phyloP scores from a whole-genome alignment of 331 rosid species.

The Arachis monticola region DNA sequence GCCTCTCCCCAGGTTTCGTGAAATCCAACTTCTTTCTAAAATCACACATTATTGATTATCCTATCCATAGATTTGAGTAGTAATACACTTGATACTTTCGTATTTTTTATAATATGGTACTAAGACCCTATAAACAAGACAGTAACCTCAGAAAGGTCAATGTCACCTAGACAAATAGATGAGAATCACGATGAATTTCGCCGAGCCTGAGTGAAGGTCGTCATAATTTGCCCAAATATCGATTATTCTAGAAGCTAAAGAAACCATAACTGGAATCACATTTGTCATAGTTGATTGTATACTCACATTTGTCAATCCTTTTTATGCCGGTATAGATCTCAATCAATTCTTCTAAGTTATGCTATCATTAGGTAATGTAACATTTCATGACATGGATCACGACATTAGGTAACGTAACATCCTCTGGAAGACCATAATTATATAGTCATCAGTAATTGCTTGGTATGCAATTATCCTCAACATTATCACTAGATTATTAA shows the following conservation, averaged over 20 bases:
- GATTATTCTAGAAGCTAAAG: constrained; percentile 14
- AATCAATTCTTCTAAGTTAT: constrained; percentile 29
- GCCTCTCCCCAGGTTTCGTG: too few species aligned
- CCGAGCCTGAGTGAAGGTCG: background rate
- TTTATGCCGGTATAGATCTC: constrained; percentile 10
- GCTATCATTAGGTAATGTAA: constrained; percentile 2
- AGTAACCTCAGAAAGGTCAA: too few species aligned
- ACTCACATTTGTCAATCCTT: constrained; percentile 23
- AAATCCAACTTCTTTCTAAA: too few species aligned
- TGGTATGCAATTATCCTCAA: constrained; percentile 6
- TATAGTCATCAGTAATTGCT: background rate
- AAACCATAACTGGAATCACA: constrained; percentile 6
- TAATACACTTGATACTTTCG: too few species aligned
- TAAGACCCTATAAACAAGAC: too few species aligned
- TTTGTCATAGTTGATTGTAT: constrained; percentile 6
- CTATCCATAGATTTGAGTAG: too few species aligned
- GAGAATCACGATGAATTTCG: too few species aligned
- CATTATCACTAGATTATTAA: constrained; percentile 20
- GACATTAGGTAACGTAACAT: background rate
- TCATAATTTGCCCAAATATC: background rate
- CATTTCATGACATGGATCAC: too few species aligned
- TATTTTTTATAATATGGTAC: too few species aligned
- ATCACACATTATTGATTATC: too few species aligned
- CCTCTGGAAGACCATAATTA: background rate
- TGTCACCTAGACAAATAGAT: too few species aligned